A percentile compares a stretch with the other conserved stretches of the same genome.
Evolutionary conservation across 169 alveolate genomes (phyloP).

Genomic region (Theileria orientalis): DNA sequence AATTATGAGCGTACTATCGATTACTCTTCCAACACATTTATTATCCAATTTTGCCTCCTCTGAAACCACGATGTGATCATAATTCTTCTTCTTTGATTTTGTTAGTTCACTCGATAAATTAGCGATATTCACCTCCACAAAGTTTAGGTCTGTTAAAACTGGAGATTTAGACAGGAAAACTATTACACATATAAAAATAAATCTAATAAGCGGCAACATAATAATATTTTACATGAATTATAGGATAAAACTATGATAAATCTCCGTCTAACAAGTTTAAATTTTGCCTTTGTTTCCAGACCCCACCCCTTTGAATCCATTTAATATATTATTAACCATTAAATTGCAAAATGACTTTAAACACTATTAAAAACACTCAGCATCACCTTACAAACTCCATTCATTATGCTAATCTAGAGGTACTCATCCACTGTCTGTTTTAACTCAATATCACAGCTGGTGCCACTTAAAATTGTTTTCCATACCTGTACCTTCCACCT

Average conservation of each 20-base stretch:
- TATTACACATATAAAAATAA: constrained; percentile 1
- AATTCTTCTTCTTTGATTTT: background rate
- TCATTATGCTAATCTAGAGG: background rate
- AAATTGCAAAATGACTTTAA: background rate
- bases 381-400: background rate
- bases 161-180: background rate
- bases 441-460: constrained; percentile 7
- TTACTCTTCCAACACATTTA: constrained; percentile 17
- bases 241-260: background rate
- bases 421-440: constrained; percentile 3
- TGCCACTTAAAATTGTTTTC: constrained; percentile 3
- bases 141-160: background rate
- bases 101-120: background rate
- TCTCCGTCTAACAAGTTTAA: background rate
- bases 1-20: background rate
- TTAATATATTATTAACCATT: background rate
- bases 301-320: constrained; percentile 34
- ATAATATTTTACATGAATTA: background rate
- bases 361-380: background rate
- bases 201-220: background rate
- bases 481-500: constrained; percentile 25
- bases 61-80: background rate
- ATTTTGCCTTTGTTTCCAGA: background rate
- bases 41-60: background rate
- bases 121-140: background rate